Percentiles rank a stretch among this genome's conserved stretches.
Evolutionary conservation across 2,329 filamentous ascomycete species (phyloP).

Genomic region (Cladobotryum mycophilum): DNA sequence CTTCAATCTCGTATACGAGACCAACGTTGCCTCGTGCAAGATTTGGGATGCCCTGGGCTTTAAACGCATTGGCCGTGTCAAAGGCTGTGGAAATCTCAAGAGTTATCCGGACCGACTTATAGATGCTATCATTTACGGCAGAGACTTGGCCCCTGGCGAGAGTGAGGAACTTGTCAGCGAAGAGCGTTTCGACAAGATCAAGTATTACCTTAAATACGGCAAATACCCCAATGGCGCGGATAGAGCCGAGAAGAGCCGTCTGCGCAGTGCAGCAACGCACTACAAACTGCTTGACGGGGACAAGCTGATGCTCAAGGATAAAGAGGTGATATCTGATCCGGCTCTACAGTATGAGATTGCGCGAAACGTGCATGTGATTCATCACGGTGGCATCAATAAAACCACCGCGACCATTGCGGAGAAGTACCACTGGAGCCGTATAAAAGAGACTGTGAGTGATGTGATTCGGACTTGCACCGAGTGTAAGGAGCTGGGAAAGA

Average conservation of each 20-base stretch:
- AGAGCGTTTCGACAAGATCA: conserved; percentile 97
- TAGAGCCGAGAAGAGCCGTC: conserved; percentile 88
- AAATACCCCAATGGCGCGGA: conserved; percentile 92
- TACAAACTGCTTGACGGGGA: conserved; percentile 78
- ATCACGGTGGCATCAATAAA: conserved; percentile 95
- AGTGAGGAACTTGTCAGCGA: conserved; percentile 82
- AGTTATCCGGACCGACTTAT: conserved; percentile 63
- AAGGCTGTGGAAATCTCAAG: conserved; percentile 62
- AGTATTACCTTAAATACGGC: conserved; percentile 90
- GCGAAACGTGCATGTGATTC: conserved; percentile 62
- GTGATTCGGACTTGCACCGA: conserved; percentile 88
- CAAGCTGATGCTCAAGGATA: conserved; percentile 93
- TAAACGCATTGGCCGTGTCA: conserved; percentile 82
- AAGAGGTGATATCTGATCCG: conserved; percentile 91
- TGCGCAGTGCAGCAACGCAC: conserved; percentile 88
- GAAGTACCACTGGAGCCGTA: conserved; percentile 93
- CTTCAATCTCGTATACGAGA: conserved; percentile 93
- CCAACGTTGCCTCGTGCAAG: conserved; percentile 80
- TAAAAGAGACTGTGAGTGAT: conserved; percentile 93
- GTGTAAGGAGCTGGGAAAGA: conserved; percentile 74
- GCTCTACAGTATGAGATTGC: conserved; percentile 88
- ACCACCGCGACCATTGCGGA: conserved; percentile 92
- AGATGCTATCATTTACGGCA: conserved; percentile 73
- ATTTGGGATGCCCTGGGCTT: conserved; percentile 92
- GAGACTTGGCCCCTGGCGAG: conserved; percentile 51